These are phyloP conservation scores for Brassica balearica DNA, from an alignment of 441 rosid species.

Conservation along the genomic window DNA sequence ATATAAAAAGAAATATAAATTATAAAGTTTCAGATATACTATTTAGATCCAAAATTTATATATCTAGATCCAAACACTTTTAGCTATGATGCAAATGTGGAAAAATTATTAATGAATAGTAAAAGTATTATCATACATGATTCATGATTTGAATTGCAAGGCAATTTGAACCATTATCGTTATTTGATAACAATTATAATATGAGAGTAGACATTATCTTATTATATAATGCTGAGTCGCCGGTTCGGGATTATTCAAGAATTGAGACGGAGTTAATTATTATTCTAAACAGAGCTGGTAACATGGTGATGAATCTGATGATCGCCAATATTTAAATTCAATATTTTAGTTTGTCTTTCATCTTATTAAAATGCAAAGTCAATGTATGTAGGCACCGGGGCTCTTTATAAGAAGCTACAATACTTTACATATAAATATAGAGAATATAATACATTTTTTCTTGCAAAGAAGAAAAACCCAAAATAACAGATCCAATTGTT, in stretches of 20 bases:
- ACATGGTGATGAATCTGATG: slow-evolving; percentile 29
- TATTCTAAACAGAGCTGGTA: slow-evolving; percentile 35
- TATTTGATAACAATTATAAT: not conserved
- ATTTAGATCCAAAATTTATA: not conserved
- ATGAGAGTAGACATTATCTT: slow-evolving; percentile 16
- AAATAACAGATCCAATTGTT: slow-evolving; percentile 22
- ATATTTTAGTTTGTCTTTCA: slow-evolving; percentile 1
- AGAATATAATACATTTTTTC: not conserved
- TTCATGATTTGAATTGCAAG: not conserved
- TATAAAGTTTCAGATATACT: not conserved
- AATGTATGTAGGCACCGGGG: slow-evolving; percentile 26
- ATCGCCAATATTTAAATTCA: not conserved
- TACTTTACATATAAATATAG: not conserved
- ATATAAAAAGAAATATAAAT: not conserved
- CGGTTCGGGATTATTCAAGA: slow-evolving; percentile 29
- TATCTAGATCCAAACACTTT: not conserved
- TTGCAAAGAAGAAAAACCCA: slow-evolving; percentile 16
- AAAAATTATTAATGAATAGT: not conserved
- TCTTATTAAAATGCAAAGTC: slow-evolving; percentile 38
- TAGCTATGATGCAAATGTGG: not conserved
- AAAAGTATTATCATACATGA: slow-evolving; percentile 7
- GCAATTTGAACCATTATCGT: not conserved
- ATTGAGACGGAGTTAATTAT: slow-evolving; percentile 22
- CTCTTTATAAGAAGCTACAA: slow-evolving; percentile 7
- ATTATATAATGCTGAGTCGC: slow-evolving; percentile 36